phyloP scores from a whole-genome alignment of 768 basidiomycete genomes.

The Pleurotus salmoneostramineus region DNA sequence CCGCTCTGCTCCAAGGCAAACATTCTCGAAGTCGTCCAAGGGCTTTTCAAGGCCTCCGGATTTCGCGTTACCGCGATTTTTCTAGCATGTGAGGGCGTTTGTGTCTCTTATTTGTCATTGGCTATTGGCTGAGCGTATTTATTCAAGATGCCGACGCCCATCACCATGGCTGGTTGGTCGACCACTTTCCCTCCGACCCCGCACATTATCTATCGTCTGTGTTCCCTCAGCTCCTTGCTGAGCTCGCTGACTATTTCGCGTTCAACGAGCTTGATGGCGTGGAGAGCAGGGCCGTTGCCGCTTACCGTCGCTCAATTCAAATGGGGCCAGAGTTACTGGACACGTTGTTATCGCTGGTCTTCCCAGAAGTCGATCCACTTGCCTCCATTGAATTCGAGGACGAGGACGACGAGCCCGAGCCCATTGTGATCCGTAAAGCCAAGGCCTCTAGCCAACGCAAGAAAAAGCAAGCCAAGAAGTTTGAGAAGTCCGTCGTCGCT shows the following conservation, averaged over 20 bases:
- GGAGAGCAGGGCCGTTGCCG: neutral
- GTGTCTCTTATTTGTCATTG: neutral
- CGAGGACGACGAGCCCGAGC: neutral
- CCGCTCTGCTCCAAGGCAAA: neutral
- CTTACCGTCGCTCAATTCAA: neutral
- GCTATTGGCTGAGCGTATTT: neutral
- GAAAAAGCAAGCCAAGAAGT: slow-evolving; percentile 14
- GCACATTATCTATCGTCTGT: neutral
- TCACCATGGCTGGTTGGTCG: neutral
- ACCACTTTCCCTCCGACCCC: neutral
- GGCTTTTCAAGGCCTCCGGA: neutral
- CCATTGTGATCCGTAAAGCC: neutral
- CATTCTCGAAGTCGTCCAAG: neutral
- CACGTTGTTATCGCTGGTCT: neutral
- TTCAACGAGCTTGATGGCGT: slow-evolving; percentile 1
- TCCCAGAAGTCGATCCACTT: neutral
- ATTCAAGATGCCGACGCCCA: neutral
- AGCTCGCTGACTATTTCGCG: neutral
- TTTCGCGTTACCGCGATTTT: neutral
- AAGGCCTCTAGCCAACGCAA: slow-evolving; percentile 24
- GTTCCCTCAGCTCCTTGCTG: neutral
- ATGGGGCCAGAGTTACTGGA: neutral
- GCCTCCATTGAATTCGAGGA: neutral
- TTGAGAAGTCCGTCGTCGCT: slow-evolving; percentile 7
- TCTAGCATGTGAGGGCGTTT: neutral